phyloP scores from a whole-genome alignment of 2,329 filamentous ascomycete species.

The Paecilomyces dactylethromorphus region DNA sequence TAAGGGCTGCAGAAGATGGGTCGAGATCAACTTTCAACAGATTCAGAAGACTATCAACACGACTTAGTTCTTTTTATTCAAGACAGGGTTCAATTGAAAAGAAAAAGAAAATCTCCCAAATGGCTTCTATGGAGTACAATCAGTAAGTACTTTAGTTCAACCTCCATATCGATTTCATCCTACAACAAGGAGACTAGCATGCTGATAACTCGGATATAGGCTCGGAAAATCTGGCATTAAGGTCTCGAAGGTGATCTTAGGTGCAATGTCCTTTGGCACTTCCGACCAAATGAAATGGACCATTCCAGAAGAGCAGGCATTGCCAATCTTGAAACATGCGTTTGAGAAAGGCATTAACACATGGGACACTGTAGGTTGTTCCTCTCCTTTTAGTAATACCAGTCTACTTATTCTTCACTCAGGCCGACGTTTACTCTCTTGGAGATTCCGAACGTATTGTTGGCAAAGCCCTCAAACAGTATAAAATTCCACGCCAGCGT shows the following conservation, averaged over 20 bases:
- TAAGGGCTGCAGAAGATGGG: too few relatives aligned
- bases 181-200: neutral
- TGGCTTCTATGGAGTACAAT: too few relatives aligned
- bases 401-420: neutral
- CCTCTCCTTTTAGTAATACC: neutral
- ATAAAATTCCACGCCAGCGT: constrained; percentile 58
- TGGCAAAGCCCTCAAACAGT: constrained; percentile 59
- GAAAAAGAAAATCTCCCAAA: too few relatives aligned
- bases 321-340: constrained; percentile 27
- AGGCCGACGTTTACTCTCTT: constrained; percentile 44
- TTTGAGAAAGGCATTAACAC: constrained; percentile 33
- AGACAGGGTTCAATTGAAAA: too few relatives aligned
- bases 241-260: constrained; percentile 52
- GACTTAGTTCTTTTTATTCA: too few relatives aligned
- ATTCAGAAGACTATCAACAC: too few relatives aligned
- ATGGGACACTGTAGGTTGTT: constrained; percentile 31
- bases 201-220: constrained; percentile 7
- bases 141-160: too few relatives aligned
- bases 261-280: constrained; percentile 45
- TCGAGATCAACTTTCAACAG: too few relatives aligned
- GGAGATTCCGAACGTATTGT: constrained; percentile 60
- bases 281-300: constrained; percentile 31
- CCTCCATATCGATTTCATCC: neutral
- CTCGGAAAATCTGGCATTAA: constrained; percentile 50
- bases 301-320: constrained; percentile 27